These are phyloP conservation scores for Chlorella sp. DNA, from an alignment of 139 green algal species.

Conservation along the genomic window DNA sequence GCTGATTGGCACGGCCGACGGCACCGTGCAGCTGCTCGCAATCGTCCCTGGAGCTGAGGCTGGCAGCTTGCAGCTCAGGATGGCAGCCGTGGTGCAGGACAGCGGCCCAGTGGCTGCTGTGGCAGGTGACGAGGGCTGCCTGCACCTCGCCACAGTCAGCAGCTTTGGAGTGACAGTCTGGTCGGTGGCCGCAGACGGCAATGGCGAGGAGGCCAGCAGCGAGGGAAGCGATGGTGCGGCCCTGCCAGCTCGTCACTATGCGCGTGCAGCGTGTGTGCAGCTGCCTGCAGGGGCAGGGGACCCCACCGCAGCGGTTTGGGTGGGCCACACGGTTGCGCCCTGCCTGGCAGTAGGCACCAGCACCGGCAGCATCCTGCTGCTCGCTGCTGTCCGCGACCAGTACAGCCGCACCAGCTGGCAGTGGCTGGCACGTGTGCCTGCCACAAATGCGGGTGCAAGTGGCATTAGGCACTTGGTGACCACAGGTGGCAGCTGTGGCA, in stretches of 20 bases:
- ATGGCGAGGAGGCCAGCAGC: background rate
- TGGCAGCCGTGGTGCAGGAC: conserved; percentile 11
- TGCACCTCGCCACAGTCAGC: background rate
- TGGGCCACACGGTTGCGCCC: background rate
- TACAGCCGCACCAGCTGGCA: conserved; percentile 8
- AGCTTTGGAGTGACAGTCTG: background rate
- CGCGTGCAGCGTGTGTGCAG: background rate
- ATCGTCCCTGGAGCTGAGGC: too few relatives aligned
- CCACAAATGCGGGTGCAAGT: background rate
- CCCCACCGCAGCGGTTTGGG: background rate
- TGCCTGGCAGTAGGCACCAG: conserved; percentile 25
- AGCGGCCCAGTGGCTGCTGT: conserved; percentile 5
- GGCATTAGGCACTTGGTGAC: background rate
- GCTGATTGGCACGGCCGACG: background rate
- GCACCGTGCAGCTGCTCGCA: background rate
- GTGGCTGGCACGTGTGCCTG: background rate
- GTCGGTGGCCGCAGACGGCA: background rate
- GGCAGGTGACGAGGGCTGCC: conserved; percentile 4
- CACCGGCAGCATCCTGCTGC: conserved; percentile 18
- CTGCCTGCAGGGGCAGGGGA: background rate
- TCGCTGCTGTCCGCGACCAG: background rate
- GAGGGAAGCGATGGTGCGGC: background rate
- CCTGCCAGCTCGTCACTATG: background rate
- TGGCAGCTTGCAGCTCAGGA: background rate
- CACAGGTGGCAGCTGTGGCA: background rate